Conservation (phyloP, 768 basidiomycete species). For the Agrocybe praecox region DNA sequence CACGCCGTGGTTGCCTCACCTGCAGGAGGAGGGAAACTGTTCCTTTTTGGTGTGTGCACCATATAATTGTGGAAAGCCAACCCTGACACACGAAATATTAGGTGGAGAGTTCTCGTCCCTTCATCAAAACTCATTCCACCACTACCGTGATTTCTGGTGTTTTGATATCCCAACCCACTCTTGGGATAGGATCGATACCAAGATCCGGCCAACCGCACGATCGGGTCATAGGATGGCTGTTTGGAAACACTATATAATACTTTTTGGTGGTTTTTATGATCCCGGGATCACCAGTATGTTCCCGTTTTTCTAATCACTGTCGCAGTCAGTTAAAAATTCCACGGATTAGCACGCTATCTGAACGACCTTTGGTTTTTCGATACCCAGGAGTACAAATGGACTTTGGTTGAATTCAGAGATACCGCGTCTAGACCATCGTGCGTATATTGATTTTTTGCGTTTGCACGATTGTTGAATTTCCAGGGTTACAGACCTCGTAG, state of each 20-base stretch:
- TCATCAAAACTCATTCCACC: slow-evolving; percentile 83
- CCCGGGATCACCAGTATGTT: slow-evolving; percentile 76
- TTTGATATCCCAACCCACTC: slow-evolving; percentile 78
- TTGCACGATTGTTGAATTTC: not conserved
- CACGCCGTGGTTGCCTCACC: slow-evolving; percentile 80
- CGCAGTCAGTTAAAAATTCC: not conserved
- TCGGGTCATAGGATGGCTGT: slow-evolving; percentile 90
- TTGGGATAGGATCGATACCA: slow-evolving; percentile 92
- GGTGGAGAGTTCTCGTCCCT: slow-evolving; percentile 88
- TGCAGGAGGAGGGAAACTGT: slow-evolving; percentile 83
- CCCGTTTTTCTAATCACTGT: not conserved
- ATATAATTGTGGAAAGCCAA: not conserved
- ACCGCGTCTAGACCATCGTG: slow-evolving; percentile 75
- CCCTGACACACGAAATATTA: slow-evolving; percentile 18
- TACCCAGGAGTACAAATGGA: slow-evolving; percentile 86
- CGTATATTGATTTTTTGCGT: slow-evolving; percentile 21
- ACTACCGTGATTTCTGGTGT: slow-evolving; percentile 88
- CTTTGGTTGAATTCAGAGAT: slow-evolving; percentile 72
- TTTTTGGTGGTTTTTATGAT: slow-evolving; percentile 93
- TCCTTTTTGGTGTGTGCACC: slow-evolving; percentile 63
- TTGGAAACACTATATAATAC: slow-evolving; percentile 85
- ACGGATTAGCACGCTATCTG: slow-evolving; percentile 66
- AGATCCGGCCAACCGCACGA: slow-evolving; percentile 74
- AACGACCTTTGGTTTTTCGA: slow-evolving; percentile 89
- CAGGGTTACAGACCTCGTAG: slow-evolving; percentile 57